Percentiles rank a stretch among this genome's conserved stretches.
These are phyloP conservation scores for Aspergillus piperis DNA, from an alignment of 2,329 filamentous ascomycete species.

Conservation along the genomic window DNA sequence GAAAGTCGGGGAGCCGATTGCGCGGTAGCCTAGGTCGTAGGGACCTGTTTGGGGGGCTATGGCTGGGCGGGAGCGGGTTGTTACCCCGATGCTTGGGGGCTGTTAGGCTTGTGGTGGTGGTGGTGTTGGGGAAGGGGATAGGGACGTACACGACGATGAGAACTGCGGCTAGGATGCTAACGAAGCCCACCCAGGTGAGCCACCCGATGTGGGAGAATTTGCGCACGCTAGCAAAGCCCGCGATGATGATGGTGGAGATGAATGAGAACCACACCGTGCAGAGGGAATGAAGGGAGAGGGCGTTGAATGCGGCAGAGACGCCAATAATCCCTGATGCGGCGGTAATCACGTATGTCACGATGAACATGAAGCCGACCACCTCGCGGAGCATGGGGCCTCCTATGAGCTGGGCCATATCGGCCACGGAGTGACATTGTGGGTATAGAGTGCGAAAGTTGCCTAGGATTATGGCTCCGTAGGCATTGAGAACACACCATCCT, in stretches of 20 bases:
- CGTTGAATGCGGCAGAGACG: constrained; percentile 61
- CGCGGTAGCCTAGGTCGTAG: constrained; percentile 61
- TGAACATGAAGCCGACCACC: constrained; percentile 57
- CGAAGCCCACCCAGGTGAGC: constrained; percentile 63
- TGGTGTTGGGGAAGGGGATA: not conserved
- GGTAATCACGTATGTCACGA: constrained; percentile 60
- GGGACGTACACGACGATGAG: constrained; percentile 53
- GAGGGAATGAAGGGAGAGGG: constrained; percentile 58
- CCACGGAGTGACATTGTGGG: constrained; percentile 54
- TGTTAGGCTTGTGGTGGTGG: not conserved
- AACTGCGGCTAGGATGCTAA: constrained; percentile 59
- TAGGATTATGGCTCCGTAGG: constrained; percentile 47
- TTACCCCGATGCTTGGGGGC: constrained; percentile 52
- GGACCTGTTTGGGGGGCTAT: constrained; percentile 61
- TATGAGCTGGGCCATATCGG: constrained; percentile 61
- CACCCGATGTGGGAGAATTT: constrained; percentile 64
- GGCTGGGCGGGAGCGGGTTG: constrained; percentile 58
- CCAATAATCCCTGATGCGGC: constrained; percentile 61
- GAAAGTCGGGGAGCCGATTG: constrained; percentile 60
- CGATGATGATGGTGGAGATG: constrained; percentile 54
- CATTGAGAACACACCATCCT: constrained; percentile 43
- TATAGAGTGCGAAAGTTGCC: constrained; percentile 56
- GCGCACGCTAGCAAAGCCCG: constrained; percentile 53
- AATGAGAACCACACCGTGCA: constrained; percentile 63
- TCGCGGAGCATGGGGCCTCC: constrained; percentile 57